phyloP scores from a whole-genome alignment of 2,329 filamentous ascomycete species.

The Xylaria digitata region DNA sequence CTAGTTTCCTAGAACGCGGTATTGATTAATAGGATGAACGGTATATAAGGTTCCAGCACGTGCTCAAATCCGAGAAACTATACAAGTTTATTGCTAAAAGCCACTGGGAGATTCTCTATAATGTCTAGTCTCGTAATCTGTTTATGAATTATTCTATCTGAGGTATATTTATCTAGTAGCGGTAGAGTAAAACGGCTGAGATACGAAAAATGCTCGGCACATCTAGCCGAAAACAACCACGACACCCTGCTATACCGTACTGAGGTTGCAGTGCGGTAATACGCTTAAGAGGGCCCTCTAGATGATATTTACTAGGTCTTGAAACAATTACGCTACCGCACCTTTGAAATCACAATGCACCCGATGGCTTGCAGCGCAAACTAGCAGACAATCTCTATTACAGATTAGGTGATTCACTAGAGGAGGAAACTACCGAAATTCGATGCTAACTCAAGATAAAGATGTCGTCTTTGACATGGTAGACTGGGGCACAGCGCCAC shows the following conservation, averaged over 20 bases:
- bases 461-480: background rate
- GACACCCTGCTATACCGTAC: background rate
- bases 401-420: background rate
- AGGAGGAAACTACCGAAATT: background rate
- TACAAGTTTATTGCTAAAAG: background rate
- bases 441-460: background rate
- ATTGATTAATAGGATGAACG: background rate
- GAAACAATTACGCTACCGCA: conserved; percentile 16
- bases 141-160: background rate
- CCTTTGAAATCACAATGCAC: background rate
- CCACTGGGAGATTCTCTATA: background rate
- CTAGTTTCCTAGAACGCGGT: background rate
- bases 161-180: background rate
- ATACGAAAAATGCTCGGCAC: conserved; percentile 7
- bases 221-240: conserved; percentile 24
- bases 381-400: background rate
- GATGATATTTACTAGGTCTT: background rate
- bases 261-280: conserved; percentile 1
- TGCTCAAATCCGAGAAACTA: background rate
- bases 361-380: background rate
- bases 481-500: background rate
- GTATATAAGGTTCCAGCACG: background rate
- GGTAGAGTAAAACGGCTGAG: background rate
- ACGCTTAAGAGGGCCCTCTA: background rate
- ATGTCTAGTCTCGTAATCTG: background rate